Percentiles rank a stretch among this genome's conserved stretches.
These are phyloP conservation scores for Alternaria conjuncta DNA, from an alignment of 2,329 filamentous ascomycete species.

Conservation along the genomic window DNA sequence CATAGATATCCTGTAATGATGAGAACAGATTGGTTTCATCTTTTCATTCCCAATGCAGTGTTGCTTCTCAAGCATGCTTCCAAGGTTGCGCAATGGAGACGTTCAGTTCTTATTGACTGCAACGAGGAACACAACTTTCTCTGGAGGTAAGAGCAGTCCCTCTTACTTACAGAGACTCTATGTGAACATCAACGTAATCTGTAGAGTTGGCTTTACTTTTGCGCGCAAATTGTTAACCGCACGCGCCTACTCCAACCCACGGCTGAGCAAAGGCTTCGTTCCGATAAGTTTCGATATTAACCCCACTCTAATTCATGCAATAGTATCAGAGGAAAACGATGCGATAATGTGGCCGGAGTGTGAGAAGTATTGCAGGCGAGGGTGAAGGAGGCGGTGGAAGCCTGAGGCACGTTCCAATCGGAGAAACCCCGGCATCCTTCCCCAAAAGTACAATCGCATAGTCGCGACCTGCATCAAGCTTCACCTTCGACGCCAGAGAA, in stretches of 20 bases:
- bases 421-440: slow-evolving; percentile 13
- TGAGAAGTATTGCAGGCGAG: not conserved
- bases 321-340: not conserved
- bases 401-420: slow-evolving; percentile 15
- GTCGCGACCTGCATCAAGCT: slow-evolving; percentile 8
- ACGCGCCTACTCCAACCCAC: not conserved
- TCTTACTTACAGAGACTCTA: not conserved
- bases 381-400: not conserved
- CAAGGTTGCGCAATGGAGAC: not conserved
- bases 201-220: not conserved
- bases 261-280: not conserved
- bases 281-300: not conserved
- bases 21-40: not conserved
- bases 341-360: not conserved
- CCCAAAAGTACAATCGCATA: slow-evolving; percentile 20
- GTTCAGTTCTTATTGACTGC: not conserved
- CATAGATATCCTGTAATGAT: not conserved
- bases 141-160: not conserved
- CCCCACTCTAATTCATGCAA: not conserved
- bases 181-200: not conserved
- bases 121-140: not conserved
- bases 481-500: slow-evolving; percentile 1
- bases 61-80: not conserved
- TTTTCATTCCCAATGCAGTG: not conserved
- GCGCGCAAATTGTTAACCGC: not conserved